Conservation (phyloP, 2,329 filamentous ascomycete genomes). For the Penicillium fuscoglaucum region DNA sequence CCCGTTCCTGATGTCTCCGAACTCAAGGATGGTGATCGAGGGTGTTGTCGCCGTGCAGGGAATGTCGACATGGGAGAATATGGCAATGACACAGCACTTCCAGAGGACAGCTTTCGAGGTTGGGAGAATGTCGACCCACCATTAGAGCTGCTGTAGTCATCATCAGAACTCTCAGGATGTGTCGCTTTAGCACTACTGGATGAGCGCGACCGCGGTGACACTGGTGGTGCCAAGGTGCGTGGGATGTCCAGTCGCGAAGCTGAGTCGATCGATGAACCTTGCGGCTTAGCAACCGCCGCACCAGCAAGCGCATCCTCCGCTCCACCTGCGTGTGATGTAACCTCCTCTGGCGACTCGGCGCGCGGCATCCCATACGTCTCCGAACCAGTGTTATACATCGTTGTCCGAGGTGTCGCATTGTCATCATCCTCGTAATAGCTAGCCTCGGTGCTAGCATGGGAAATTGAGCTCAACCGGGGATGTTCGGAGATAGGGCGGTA, state of each 20-base stretch:
- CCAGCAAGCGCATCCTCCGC: conserved; percentile 22
- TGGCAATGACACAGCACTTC: conserved; percentile 62
- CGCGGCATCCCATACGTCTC: conserved; percentile 30
- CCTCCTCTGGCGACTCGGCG: conserved; percentile 37
- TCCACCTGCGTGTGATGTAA: conserved; percentile 17
- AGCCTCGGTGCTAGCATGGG: conserved; percentile 38
- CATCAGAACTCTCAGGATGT: conserved; percentile 64
- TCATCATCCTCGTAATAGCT: conserved; percentile 35
- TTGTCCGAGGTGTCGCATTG: conserved; percentile 34
- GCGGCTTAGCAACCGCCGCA: conserved; percentile 23
- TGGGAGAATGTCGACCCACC: conserved; percentile 64
- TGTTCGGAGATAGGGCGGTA: conserved; percentile 71
- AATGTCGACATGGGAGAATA: conserved; percentile 64
- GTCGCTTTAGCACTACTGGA: conserved; percentile 59
- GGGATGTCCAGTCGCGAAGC: conserved; percentile 41
- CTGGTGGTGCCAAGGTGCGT: conserved; percentile 48
- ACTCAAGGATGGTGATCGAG: conserved; percentile 78
- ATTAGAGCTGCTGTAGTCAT: conserved; percentile 64
- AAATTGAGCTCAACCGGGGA: conserved; percentile 67
- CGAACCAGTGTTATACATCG: conserved; percentile 18
- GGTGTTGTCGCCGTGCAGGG: conserved; percentile 59
- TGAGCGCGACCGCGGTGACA: conserved; percentile 45
- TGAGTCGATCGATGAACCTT: conserved; percentile 41
- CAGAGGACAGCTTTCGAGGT: conserved; percentile 74
- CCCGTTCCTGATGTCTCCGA: conserved; percentile 73